Conservation (phyloP, 345 rosid genomes). For the Pelargonium nanum region DNA sequence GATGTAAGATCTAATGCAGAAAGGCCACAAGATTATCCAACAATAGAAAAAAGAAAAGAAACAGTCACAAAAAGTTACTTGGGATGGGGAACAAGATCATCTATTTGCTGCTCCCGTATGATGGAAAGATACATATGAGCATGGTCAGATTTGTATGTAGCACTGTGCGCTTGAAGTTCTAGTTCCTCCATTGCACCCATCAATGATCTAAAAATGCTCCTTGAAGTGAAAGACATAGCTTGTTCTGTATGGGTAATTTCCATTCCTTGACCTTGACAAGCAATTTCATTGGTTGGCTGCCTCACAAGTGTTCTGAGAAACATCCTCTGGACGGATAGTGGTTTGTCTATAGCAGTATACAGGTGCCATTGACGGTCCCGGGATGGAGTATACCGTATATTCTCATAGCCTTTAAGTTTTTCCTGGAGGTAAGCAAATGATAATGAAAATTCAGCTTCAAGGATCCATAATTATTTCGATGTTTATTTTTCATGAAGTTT, state of each 20-base stretch:
- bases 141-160: slow-evolving; percentile 66
- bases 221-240: slow-evolving; percentile 60
- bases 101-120: slow-evolving; percentile 71
- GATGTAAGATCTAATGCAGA: slow-evolving; percentile 13
- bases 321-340: slow-evolving; percentile 71
- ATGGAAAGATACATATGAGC: slow-evolving; percentile 94
- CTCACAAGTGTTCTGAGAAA: slow-evolving; percentile 93
- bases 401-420: slow-evolving; percentile 79
- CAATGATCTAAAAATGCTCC: slow-evolving; percentile 76
- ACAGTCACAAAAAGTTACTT: slow-evolving; percentile 32
- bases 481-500: no score
- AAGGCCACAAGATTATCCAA: background rate
- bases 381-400: slow-evolving; percentile 64
- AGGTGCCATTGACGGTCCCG: slow-evolving; percentile 94
- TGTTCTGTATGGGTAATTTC: slow-evolving; percentile 31
- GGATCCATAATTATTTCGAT: no score
- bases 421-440: slow-evolving; percentile 43
- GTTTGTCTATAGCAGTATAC: slow-evolving; percentile 76
- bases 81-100: slow-evolving; percentile 80
- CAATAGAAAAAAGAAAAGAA: background rate
- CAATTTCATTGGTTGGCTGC: slow-evolving; percentile 45
- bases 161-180: slow-evolving; percentile 84
- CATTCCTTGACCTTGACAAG: slow-evolving; percentile 46
- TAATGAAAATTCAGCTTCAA: slow-evolving; percentile 12
- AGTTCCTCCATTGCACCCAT: slow-evolving; percentile 93